Percentiles rank a stretch among this genome's conserved stretches.
phyloP scores from a whole-genome alignment of 2,329 filamentous ascomycete genomes.

The Fusarium nygamai region DNA sequence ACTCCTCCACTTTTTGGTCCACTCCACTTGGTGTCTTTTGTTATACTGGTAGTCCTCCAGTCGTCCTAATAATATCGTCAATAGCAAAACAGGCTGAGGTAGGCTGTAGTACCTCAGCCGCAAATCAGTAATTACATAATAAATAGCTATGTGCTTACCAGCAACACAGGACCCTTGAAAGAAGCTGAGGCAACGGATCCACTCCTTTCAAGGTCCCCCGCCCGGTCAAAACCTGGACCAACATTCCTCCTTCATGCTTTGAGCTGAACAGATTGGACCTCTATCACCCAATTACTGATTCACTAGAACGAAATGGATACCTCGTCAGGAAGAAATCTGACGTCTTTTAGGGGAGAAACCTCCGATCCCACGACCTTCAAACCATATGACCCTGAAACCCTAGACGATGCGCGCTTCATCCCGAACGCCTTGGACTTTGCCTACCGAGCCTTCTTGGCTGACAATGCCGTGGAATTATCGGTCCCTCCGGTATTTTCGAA shows the following conservation, averaged over 20 bases:
- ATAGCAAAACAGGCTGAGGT: background rate
- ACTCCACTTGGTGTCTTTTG: background rate
- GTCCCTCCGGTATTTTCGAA: background rate
- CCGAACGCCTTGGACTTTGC: background rate
- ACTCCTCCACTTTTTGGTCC: background rate
- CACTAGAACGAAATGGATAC: background rate
- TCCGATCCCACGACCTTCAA: background rate
- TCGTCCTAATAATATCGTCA: background rate
- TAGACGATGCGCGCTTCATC: background rate
- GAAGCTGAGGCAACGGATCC: background rate
- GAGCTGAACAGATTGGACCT: background rate
- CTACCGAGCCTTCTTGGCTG: background rate
- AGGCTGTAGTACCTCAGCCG: background rate
- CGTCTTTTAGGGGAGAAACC: background rate
- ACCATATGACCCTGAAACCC: background rate
- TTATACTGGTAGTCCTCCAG: background rate
- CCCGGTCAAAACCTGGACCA: background rate
- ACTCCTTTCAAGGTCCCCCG: background rate
- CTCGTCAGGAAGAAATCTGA: background rate
- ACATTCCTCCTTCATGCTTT: background rate
- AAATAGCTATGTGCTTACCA: background rate
- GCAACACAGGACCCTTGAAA: background rate
- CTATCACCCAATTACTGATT: background rate
- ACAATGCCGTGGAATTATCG: background rate
- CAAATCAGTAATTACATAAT: background rate